Evolutionary conservation across 2,329 filamentous ascomycete species (phyloP).

Genomic region (Phialophora expanda): DNA sequence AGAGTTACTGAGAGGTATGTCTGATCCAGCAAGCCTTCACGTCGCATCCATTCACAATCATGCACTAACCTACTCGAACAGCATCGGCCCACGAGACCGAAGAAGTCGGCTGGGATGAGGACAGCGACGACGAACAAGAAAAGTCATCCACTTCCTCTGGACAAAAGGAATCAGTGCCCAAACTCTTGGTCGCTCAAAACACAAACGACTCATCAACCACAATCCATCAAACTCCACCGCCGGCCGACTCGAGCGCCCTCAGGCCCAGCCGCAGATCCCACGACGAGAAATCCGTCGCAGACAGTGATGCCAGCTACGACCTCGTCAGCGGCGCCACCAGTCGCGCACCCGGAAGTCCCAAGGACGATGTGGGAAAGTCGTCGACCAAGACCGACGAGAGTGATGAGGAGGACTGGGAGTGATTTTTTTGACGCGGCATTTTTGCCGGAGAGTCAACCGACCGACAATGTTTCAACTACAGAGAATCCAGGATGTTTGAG

Average conservation of each 20-base stretch:
- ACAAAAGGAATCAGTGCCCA: slow-evolving; percentile 49
- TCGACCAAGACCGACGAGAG: slow-evolving; percentile 59
- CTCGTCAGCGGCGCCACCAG: slow-evolving; percentile 82
- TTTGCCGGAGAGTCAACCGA: not conserved
- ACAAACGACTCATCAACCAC: slow-evolving; percentile 32
- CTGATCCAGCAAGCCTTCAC: not conserved
- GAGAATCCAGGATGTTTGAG: not conserved
- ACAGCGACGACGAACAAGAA: slow-evolving; percentile 64
- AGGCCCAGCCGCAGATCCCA: slow-evolving; percentile 74
- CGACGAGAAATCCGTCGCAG: slow-evolving; percentile 86
- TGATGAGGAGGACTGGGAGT: slow-evolving; percentile 52
- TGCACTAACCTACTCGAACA: slow-evolving; percentile 37
- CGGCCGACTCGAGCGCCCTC: slow-evolving; percentile 45
- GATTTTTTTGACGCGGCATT: slow-evolving; percentile 9
- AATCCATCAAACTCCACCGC: slow-evolving; percentile 43
- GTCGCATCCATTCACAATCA: slow-evolving; percentile 10
- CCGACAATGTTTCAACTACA: not conserved
- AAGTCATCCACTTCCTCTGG: slow-evolving; percentile 51
- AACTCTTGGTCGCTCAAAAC: slow-evolving; percentile 37
- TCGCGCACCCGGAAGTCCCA: slow-evolving; percentile 72
- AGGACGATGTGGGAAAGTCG: slow-evolving; percentile 51
- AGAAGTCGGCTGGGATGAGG: slow-evolving; percentile 72
- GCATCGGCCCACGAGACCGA: slow-evolving; percentile 70
- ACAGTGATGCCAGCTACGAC: slow-evolving; percentile 96
- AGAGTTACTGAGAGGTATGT: slow-evolving; percentile 86